Evolutionary conservation across 306 rosid genomes (phyloP).

Genomic region (Hippophae gyantsensis): DNA sequence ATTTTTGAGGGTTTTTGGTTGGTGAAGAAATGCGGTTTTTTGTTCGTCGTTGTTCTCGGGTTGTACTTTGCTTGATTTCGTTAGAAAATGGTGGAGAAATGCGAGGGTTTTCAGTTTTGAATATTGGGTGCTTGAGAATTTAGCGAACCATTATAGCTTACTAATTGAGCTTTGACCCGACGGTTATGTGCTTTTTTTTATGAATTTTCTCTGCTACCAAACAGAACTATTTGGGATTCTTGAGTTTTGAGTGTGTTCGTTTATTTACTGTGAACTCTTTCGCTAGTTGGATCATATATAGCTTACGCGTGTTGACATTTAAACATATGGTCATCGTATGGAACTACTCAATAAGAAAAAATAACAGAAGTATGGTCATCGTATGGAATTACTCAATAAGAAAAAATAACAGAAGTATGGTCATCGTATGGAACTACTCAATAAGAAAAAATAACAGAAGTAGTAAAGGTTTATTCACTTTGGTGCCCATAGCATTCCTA

Average conservation of each 20-base stretch:
- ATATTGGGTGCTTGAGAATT: neutral
- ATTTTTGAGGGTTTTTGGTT: slow-evolving; percentile 5
- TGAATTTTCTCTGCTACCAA: slow-evolving; percentile 2
- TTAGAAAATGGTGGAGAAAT: neutral
- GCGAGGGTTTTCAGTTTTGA: neutral
- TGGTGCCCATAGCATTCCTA: no score
- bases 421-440: neutral
- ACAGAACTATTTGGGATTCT: neutral
- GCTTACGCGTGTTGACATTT: neutral
- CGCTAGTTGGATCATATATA: neutral
- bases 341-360: neutral
- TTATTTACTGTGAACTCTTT: neutral
- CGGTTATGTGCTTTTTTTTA: neutral
- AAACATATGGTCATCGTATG: neutral
- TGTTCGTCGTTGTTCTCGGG: neutral
- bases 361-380: neutral
- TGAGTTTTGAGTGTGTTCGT: neutral
- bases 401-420: neutral
- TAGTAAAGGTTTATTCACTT: no score
- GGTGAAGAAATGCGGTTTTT: neutral
- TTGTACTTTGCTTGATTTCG: neutral
- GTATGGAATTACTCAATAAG: neutral
- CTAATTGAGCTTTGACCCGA: neutral
- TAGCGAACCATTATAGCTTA: neutral
- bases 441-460: neutral